Evolutionary conservation across 1,139 yeast genomes (phyloP).

Genomic region (Candida glucosophila): DNA sequence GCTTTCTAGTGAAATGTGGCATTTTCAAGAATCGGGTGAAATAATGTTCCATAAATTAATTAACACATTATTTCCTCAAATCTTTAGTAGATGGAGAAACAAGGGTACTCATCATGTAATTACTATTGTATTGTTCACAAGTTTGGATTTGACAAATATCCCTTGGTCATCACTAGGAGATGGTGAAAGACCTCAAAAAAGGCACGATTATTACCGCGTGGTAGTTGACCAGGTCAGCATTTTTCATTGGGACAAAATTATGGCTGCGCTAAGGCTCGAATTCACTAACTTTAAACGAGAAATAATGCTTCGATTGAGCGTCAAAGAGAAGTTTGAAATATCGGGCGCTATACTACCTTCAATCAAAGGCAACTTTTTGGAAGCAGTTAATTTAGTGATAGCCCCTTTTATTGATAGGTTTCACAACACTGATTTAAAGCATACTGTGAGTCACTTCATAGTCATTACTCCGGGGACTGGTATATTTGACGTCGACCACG

Average conservation of each 20-base stretch:
- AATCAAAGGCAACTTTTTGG: constrained; percentile 80
- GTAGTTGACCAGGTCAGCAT: constrained; percentile 94
- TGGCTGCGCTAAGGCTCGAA: constrained; percentile 80
- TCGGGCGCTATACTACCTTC: constrained; percentile 72
- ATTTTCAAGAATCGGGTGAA: constrained; percentile 94
- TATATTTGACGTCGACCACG: constrained; percentile 82
- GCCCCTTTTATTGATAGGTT: constrained; percentile 75
- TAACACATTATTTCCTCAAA: constrained; percentile 81
- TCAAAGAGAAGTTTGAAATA: constrained; percentile 12
- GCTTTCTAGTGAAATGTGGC: constrained; percentile 95
- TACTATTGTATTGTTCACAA: constrained; percentile 80
- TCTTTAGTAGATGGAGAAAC: constrained; percentile 82
- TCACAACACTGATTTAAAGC: constrained; percentile 76
- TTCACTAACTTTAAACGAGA: constrained; percentile 78
- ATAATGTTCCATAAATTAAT: constrained; percentile 88
- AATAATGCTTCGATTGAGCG: constrained; percentile 35
- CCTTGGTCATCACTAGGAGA: constrained; percentile 49
- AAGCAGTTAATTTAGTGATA: constrained; percentile 79
- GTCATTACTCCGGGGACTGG: constrained; percentile 92
- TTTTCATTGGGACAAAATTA: constrained; percentile 80
- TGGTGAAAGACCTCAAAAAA: constrained; percentile 65
- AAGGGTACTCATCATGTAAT: constrained; percentile 85
- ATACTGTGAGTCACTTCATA: constrained; percentile 79
- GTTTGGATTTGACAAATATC: constrained; percentile 59
- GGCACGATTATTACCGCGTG: constrained; percentile 79